phyloP scores from a whole-genome alignment of 208 protist species.

The Plasmodiophora brassicae region DNA sequence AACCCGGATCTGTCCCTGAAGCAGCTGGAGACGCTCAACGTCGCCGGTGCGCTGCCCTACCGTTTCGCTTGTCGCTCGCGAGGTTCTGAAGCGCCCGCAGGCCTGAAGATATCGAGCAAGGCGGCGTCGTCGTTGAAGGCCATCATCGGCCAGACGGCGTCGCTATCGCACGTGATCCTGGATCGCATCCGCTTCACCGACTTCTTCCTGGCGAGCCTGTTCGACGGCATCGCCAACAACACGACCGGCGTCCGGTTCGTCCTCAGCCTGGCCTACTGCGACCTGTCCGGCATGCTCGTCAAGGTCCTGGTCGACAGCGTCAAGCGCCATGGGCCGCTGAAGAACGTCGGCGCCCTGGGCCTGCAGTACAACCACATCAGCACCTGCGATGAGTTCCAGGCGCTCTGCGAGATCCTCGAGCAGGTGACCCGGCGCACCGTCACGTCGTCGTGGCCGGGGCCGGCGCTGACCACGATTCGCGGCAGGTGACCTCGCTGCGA shows the following conservation, averaged over 20 bases:
- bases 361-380: neutral
- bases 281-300: neutral
- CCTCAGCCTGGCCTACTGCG: neutral
- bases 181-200: neutral
- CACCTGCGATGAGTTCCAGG: neutral
- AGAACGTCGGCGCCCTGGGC: neutral
- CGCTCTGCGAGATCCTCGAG: neutral
- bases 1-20: neutral
- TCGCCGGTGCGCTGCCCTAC: too few species aligned
- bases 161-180: neutral
- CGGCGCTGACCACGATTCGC: neutral
- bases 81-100: neutral
- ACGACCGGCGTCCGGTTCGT: neutral
- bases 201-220: neutral
- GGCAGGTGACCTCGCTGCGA: neutral
- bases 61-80: neutral
- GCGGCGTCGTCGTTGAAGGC: neutral
- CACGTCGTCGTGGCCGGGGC: neutral
- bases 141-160: neutral
- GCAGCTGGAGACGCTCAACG: neutral
- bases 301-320: conserved; percentile 1
- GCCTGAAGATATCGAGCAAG: neutral
- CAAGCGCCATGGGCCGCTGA: neutral
- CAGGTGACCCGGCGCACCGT: too few species aligned
- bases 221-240: conserved; percentile 15